Evolutionary conservation across 192 early-diverging fungal species (phyloP), one percentile per base, ranked within the genome.

Genomic region (Coemansia sp.): DNA sequence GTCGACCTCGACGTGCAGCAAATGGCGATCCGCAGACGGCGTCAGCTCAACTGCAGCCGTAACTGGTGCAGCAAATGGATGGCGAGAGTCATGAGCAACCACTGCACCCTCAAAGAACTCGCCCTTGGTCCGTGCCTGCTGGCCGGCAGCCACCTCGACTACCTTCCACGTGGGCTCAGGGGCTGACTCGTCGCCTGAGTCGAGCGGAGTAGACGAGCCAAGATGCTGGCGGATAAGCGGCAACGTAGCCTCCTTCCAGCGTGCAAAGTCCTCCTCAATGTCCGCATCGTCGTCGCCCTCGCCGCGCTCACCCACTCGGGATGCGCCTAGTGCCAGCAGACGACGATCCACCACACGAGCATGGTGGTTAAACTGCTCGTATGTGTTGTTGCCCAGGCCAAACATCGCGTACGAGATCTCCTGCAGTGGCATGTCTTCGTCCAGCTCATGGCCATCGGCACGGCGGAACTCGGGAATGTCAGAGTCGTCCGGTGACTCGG

Each of bases 201-300:
- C 71, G 3, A 68, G 65, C 47, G 77, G 75, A 10, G 83, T 68
- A 12, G 68, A 63, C 11, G 71, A 62, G 8, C 87, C 87, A 67
- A 95, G 86, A 50, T 86, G 84, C 54, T 85, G 84, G 64, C 88
- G 88, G 43, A 94, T 84, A 50, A 84, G 86, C 43, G 86, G 88
- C 85, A 96, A 84, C 65, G 91, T 87, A 37, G 86, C 83, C 8
- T 92, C 90, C 83, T 96, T 95, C 97, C 97, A 99, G 43, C 87
- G 87, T 29, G 94, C 73, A 71, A 95, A 99, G 72, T 99, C 96
- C 61, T 97, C 97, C 73, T 99, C 97, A 57, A 98, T 78, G 62
- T 90, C 93, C 45, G 86, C 86, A 75, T 99, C 95, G 74, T 99
- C 97, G 82, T 99, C 97, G 59, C 97, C 97, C 74, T 97, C 95